These are phyloP conservation scores for Boletus tylopilopsis DNA, from an alignment of 768 basidiomycete species.

Conservation along the genomic window DNA sequence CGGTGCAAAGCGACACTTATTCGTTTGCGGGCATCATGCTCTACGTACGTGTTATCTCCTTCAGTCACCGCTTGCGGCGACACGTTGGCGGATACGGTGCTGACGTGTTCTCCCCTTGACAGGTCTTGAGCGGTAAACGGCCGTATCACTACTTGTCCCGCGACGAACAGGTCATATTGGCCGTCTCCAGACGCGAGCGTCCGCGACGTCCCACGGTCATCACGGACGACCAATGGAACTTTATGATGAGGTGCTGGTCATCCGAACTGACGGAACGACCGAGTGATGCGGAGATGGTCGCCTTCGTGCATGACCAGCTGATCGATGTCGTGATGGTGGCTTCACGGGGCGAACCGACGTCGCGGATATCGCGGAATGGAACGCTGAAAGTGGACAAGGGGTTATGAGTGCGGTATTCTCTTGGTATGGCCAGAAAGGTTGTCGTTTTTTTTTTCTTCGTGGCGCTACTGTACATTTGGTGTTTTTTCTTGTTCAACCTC, in stretches of 20 bases:
- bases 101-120: neutral
- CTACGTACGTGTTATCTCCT: constrained; percentile 9
- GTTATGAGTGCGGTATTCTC: neutral
- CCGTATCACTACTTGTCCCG: constrained; percentile 21
- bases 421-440: neutral
- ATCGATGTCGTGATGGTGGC: neutral
- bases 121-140: constrained; percentile 21
- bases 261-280: constrained; percentile 32
- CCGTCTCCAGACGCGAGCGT: constrained; percentile 7
- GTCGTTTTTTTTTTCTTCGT: neutral
- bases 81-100: too few species aligned
- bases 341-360: neutral
- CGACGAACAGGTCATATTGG: constrained; percentile 19
- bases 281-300: constrained; percentile 23
- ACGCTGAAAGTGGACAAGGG: neutral
- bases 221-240: constrained; percentile 20
- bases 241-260: constrained; percentile 26
- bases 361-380: neutral
- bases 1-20: constrained; percentile 35
- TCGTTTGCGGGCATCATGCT: constrained; percentile 29
- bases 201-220: constrained; percentile 17
- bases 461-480: too few species aligned
- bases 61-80: too few species aligned
- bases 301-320: constrained; percentile 19
- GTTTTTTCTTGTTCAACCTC: too few species aligned